Evolutionary conservation across 495 filamentous ascomycete genomes (phyloP), one percentile per base, ranked within the genome.

Genomic region (Penicillium psychrofluorescens): DNA sequence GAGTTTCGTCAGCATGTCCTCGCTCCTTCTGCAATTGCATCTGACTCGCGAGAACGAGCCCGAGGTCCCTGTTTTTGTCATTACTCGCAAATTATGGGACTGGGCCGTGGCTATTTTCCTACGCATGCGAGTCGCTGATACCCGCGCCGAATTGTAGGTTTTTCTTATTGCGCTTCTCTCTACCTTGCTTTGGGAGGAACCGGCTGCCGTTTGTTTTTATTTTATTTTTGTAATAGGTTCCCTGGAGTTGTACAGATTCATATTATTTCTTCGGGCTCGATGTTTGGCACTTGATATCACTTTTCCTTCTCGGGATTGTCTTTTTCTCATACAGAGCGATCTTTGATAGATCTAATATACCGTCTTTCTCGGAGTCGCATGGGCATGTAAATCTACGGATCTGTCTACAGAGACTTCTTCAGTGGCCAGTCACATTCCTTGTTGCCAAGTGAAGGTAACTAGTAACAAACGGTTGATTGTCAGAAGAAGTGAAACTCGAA

Each of bases 1-100:
- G 8, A 84, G 80, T 59, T 88, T 85, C 61, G 71, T 86, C 52
- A 86, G 77, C 68, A 81, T 89, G 78, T 78, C 80, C 36, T 76
- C 77, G 6, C 66, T 90, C 11, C 68, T 89, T 9, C 59, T 83
- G 8, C 81, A 88, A 49, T 66, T 87, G 32, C 82, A 89, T 63
- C 61, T 81, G 29, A 81, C 79, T 30, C 74, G 80, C 15, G 72
- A 75, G 42, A 80, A 83, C 53, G 78, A 83, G 49, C 77, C 76
- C 0, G 68, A 77, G 29, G 79, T 86, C 2, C 81, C 84, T 2
- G 54, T 84, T 7, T 73, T 83, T 45, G 64, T 72, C n/a, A 67
- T 82, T 46, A 67, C 64, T 12, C 66, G 63, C 38, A 65, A 67
- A 29, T 51, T 71, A 12, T 74, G 67, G 67, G 64, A 74, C 30